Evolutionary conservation across 1,284 basidiomycete genomes (phyloP).

Genomic region (Pterulicium gracile): DNA sequence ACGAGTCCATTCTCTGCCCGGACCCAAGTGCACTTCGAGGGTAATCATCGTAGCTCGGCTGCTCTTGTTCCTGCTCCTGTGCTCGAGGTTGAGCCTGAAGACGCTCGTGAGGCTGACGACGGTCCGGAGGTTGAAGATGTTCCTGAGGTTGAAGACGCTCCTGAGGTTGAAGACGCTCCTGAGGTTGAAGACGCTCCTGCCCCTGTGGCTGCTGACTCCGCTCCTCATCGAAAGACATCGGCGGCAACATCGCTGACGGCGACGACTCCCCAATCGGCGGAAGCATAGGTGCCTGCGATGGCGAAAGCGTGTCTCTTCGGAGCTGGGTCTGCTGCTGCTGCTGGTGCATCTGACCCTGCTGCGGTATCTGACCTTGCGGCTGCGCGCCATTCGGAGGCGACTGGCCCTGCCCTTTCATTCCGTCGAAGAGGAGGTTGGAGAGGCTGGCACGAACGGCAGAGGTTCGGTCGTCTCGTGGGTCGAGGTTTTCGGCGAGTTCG

Average conservation of each 20-base stretch:
- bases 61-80: neutral
- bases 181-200: neutral
- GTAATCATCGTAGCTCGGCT: too few species aligned
- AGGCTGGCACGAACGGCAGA: conserved; percentile 57
- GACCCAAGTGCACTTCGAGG: too few species aligned
- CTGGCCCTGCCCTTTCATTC: conserved; percentile 35
- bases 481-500: conserved; percentile 69
- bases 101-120: too few species aligned
- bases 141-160: neutral
- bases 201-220: too few species aligned
- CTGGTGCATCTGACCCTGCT: neutral
- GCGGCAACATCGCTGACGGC: neutral
- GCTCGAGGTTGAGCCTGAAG: too few species aligned
- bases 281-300: neutral
- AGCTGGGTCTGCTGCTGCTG: neutral
- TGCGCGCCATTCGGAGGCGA: neutral
- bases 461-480: conserved; percentile 72
- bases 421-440: conserved; percentile 51
- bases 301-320: too few species aligned
- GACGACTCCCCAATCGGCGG: neutral
- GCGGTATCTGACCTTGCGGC: neutral
- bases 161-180: too few species aligned
- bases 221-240: neutral
- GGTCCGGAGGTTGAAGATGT: neutral
- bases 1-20: too few species aligned